These are phyloP conservation scores for Basipetospora chlamydospora DNA, from an alignment of 2,329 filamentous ascomycete genomes.

Conservation along the genomic window DNA sequence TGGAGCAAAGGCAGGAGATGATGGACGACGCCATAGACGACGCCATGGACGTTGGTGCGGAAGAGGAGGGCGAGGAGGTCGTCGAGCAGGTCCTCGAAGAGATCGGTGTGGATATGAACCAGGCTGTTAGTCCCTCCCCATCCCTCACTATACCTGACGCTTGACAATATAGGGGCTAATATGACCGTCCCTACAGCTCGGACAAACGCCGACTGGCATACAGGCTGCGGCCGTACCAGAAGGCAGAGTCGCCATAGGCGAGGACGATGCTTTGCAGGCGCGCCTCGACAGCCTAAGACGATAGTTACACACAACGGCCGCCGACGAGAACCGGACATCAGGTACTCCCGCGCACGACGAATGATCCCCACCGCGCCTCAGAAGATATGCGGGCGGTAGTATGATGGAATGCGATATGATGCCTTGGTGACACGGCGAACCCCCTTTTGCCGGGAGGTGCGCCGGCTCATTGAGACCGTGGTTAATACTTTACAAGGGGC, in stretches of 20 bases:
- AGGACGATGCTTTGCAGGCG: conserved; percentile 85
- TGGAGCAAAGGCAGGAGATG: conserved; percentile 98
- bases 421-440: too few species aligned
- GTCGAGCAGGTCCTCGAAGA: conserved; percentile 94
- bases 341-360: too few species aligned
- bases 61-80: conserved; percentile 93
- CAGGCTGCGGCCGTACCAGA: conserved; percentile 62
- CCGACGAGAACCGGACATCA: too few species aligned
- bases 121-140: conserved; percentile 50
- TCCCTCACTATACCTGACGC: too few species aligned
- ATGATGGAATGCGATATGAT: too few species aligned
- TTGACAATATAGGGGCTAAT: background rate
- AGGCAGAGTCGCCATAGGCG: conserved; percentile 66
- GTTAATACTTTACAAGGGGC: too few species aligned
- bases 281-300: conserved; percentile 65
- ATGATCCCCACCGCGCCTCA: too few species aligned
- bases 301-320: too few species aligned
- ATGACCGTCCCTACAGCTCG: conserved; percentile 44
- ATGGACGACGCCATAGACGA: conserved; percentile 99
- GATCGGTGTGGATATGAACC: conserved; percentile 85
- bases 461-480: too few species aligned
- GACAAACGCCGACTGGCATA: conserved; percentile 76
- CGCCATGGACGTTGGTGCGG: conserved; percentile 75
- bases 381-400: too few species aligned
- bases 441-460: too few species aligned